Base-by-base conservation (phyloP, 805 yeast genomes). In the Hanseniaspora valbyensis region DNA sequence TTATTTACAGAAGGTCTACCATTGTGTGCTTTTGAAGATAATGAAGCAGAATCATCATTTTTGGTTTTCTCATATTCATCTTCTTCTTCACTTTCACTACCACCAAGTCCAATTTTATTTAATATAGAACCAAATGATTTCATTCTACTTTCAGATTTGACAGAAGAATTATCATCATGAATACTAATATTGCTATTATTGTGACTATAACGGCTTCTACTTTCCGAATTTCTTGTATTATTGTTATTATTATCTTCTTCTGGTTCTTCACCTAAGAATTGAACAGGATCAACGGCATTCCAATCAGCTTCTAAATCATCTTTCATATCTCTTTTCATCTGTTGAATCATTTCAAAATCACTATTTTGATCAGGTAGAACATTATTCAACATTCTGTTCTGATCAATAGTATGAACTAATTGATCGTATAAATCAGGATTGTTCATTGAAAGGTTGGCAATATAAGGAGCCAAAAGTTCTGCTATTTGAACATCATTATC, bases 281-380 rank as follows among this genome's bases (percentile, higher is more conserved):
- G 46, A 32, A 42, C 52, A 28, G 48, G 48, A 25, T 42, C 42
- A 21, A 42, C 43, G n/a, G 44, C 39, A 33, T 43, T 44, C 42
- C 48, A 44, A 37, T 43, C 52, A 38, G 43, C 44, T 22, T 50
- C 52, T 14, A 50, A 32, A 26, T 50, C 52, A 7, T 50, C 40
- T 26, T 40, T 50, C 39, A 50, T 50, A n/a, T 50, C 52, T 50
- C 26, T 38, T 32, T 44, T 50, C 41, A 42, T 30, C 25, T 50
- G 43, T 32, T 50, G 52, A 26, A 50, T 50, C 18, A 32, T 44
- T 32, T 44, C 43, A 43, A 45, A 45, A 7, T 45, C 50, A 22
- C 50, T 45, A 3, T 45, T 28, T 24, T 39, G 44, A 30, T 45
- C 33, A 10, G 50, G 50, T 21, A 38, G 18, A 19, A 45, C 50